These are phyloP conservation scores for Citrullus colocynthis DNA, from an alignment of 306 rosid genomes.

Conservation along the genomic window DNA sequence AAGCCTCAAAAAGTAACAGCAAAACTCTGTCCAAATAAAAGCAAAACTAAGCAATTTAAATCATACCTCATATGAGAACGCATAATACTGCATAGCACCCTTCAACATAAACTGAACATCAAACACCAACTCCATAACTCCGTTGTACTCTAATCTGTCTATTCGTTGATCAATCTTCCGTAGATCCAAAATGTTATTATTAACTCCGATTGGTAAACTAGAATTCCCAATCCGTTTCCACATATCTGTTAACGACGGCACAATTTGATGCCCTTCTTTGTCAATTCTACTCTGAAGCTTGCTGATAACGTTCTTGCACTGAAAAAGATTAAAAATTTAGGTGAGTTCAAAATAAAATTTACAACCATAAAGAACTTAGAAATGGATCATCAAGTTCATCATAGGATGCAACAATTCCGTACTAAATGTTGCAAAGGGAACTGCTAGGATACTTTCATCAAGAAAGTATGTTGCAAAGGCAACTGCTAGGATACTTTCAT, in stretches of 20 bases:
- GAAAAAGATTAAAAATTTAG: slow-evolving; percentile 4
- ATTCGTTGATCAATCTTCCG: slow-evolving; percentile 75
- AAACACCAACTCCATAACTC: slow-evolving; percentile 72
- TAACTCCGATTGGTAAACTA: slow-evolving; percentile 41
- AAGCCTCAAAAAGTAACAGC: neutral
- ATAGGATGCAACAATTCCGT: neutral
- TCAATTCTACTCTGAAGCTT: slow-evolving; percentile 78
- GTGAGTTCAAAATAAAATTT: slow-evolving; percentile 9
- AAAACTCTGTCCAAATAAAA: neutral
- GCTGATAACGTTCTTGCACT: slow-evolving; percentile 90
- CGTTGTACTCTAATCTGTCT: slow-evolving; percentile 70
- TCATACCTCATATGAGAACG: slow-evolving; percentile 70
- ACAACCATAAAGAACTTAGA: neutral
- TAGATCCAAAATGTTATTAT: slow-evolving; percentile 56
- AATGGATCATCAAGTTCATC: neutral
- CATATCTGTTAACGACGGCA: slow-evolving; percentile 78
- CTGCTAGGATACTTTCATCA: neutral
- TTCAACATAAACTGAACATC: slow-evolving; percentile 90
- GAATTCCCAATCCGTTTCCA: slow-evolving; percentile 80
- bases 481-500: neutral
- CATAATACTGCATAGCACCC: slow-evolving; percentile 70
- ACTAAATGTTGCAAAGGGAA: neutral
- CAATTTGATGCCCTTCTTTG: slow-evolving; percentile 82
- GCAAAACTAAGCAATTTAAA: slow-evolving; percentile 10
- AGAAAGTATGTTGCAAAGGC: neutral